Base-by-base conservation (phyloP, 139 green algal genomes). In the Tetradesmus lagerheimii region DNA sequence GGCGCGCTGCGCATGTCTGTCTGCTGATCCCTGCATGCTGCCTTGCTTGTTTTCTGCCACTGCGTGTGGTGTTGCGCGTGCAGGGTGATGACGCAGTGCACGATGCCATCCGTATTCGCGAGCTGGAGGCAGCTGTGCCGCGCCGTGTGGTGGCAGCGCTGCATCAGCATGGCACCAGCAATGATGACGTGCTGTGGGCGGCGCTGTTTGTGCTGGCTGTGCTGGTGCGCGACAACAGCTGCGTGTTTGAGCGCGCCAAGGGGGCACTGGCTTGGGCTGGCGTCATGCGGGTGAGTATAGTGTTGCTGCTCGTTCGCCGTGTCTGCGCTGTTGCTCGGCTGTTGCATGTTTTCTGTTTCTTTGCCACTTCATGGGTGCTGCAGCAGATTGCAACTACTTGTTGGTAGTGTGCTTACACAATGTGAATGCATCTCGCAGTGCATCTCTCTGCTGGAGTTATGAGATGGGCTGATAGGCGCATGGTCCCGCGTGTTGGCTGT, bases 161-260 rank as follows among this genome's bases (percentile, higher is more conserved):
- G 76, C 4, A n/a, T 4, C 20, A 35, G n/a, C 90, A 92, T 27
- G 86, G 91, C 45, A 41, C 64, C 71, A 45, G 47, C 66, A 94
- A 91, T 34, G 93, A 95, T 66, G 93, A 95, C 64, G 93, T 95
- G 53, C 89, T 95, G 34, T 95, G 93, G 93, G 93, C 90, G 6
- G 90, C 83, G 38, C 89, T 95, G 77, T 95, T 95, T 85, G 80
- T 88, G 29, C 88, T 95, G 45, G 93, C 94, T 5, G 93, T 95
- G 76, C 79, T 96, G 45, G 91, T 94, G 27, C 87, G 91, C 1
- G 94, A 96, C 39, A 85, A 87, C 50, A 91, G 92, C 77, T 18
- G 18, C 14, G 53, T 89, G 76, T 92, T 91, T 80, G 87, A 16
- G 23, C 14, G 76, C 4, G 89, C 93, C 29, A 83, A 89, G 76